Percentiles rank a stretch among this genome's conserved stretches.
Conservation (phyloP, 2,329 filamentous ascomycete genomes). For the Diaporthe destruens region DNA sequence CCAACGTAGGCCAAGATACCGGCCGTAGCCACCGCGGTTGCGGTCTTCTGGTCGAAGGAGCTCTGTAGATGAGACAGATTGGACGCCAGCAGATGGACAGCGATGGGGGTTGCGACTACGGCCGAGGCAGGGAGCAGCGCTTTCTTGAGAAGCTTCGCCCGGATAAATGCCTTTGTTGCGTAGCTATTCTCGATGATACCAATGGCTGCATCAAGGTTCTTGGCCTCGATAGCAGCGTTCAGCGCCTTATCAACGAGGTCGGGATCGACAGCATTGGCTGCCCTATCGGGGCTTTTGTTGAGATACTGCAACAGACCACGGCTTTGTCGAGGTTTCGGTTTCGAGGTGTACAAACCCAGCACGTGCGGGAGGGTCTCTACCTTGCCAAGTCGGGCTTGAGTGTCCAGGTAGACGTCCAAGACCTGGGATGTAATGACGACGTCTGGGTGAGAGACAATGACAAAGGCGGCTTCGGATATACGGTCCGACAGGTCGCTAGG, state of each 20-base stretch:
- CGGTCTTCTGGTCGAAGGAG: conserved; percentile 80
- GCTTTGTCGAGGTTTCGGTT: conserved; percentile 76
- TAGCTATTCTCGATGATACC: conserved; percentile 80
- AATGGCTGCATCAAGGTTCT: conserved; percentile 82
- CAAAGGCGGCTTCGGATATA: conserved; percentile 73
- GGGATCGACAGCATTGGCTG: conserved; percentile 79
- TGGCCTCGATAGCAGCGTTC: conserved; percentile 81
- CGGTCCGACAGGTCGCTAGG: conserved; percentile 61
- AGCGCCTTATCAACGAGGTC: conserved; percentile 80
- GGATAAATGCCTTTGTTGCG: conserved; percentile 73
- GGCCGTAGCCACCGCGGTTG: conserved; percentile 82
- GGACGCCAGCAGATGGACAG: conserved; percentile 77
- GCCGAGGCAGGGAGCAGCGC: conserved; percentile 70
- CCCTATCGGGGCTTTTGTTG: conserved; percentile 74
- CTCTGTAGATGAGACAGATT: conserved; percentile 76
- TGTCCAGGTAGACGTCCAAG: conserved; percentile 79
- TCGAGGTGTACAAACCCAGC: conserved; percentile 85
- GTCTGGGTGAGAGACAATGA: conserved; percentile 78
- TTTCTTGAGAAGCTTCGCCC: conserved; percentile 75
- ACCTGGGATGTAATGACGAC: conserved; percentile 84
- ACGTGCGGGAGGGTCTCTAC: conserved; percentile 83
- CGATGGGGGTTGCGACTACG: conserved; percentile 71
- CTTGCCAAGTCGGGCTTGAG: conserved; percentile 79
- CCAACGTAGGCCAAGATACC: conserved; percentile 87
- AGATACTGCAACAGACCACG: conserved; percentile 71